phyloP scores from a whole-genome alignment of 2,329 filamentous ascomycete species.

The Aspergillus jensenii region DNA sequence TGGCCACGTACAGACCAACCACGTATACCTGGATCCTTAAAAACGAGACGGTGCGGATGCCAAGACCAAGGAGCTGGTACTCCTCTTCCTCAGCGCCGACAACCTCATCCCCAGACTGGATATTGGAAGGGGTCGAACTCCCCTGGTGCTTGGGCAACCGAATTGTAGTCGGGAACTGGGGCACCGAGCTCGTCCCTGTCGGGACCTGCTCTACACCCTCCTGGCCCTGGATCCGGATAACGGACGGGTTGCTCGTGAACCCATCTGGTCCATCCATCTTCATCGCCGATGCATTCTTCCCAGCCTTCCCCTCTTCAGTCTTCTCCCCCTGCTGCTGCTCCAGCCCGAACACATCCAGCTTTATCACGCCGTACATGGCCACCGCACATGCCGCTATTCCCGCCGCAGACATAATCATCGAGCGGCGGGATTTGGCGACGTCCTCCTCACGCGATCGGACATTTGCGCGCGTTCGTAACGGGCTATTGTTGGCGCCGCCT shows the following conservation, averaged over 20 bases:
- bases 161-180: slow-evolving; percentile 73
- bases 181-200: slow-evolving; percentile 78
- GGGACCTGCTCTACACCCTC: slow-evolving; percentile 72
- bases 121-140: slow-evolving; percentile 15
- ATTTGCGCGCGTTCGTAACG: slow-evolving; percentile 28
- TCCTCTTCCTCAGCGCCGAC: slow-evolving; percentile 54
- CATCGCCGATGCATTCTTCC: slow-evolving; percentile 22
- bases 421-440: slow-evolving; percentile 29
- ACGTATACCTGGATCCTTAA: slow-evolving; percentile 91
- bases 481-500: slow-evolving; percentile 26
- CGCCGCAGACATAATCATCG: slow-evolving; percentile 33
- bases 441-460: slow-evolving; percentile 22
- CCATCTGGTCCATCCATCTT: slow-evolving; percentile 44
- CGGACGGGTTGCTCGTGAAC: slow-evolving; percentile 32
- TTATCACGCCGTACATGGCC: slow-evolving; percentile 43
- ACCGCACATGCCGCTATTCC: slow-evolving; percentile 41
- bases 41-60: slow-evolving; percentile 87
- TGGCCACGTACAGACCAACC: slow-evolving; percentile 87
- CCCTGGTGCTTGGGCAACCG: slow-evolving; percentile 54
- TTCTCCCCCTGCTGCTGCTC: slow-evolving; percentile 14
- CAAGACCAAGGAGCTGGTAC: slow-evolving; percentile 85
- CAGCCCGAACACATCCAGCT: slow-evolving; percentile 26
- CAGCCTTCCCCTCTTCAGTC: neutral
- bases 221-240: slow-evolving; percentile 44
- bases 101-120: slow-evolving; percentile 37